Base-by-base conservation (phyloP, 2,329 filamentous ascomycete species). In the Claviceps maximensis region DNA sequence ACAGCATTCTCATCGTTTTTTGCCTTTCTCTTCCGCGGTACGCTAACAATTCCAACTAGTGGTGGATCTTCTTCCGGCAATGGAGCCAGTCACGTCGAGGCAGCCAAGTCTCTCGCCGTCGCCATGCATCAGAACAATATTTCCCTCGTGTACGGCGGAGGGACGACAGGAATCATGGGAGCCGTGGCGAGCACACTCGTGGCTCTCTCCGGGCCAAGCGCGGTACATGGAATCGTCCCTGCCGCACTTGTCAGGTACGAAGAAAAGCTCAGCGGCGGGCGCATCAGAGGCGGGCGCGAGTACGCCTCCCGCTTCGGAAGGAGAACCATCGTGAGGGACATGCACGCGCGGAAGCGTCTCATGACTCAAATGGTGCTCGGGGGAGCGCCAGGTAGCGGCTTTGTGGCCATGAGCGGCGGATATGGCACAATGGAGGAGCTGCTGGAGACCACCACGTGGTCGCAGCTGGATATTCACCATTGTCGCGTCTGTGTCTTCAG, bases 351-450 rank as follows among this genome's bases (percentile, higher is more conserved):
- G 57, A 97, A 97, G 74, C 80, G 85, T 58, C 76, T 91, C 71
- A 96, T 97, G 91, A 90, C 89, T 3, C 75, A 81, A 59, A 85
- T 89, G 66, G 89, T 96, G 9, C 77, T 93, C 21, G 78, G 81
- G n/a, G 88, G 87, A 19, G 89, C 86, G 0, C 80, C 83, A 0
- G 90, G 90, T 0, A 84, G 82, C 51, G 90, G 90, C 4, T 97
- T 97, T 69, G 81, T 97, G 33, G 89, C 89, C n/a, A 72, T 97
- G 55, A 81, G 79, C 49, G 90, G 90, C 40, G 91, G 91, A 0
- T 97, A 90, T 67, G 91, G 91, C 17, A 97, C 91, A 0, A 78
- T 96, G 65, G 91, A 97, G 72, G 91, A 97, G 75, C 77, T 97
- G 64, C 89, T 95, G 69, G 87, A 93, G 71, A 80, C 87, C 1